Percentiles rank a stretch among this genome's conserved stretches.
These are phyloP conservation scores for Aquilaria sinensis DNA, from an alignment of 345 rosid genomes.

Conservation along the genomic window DNA sequence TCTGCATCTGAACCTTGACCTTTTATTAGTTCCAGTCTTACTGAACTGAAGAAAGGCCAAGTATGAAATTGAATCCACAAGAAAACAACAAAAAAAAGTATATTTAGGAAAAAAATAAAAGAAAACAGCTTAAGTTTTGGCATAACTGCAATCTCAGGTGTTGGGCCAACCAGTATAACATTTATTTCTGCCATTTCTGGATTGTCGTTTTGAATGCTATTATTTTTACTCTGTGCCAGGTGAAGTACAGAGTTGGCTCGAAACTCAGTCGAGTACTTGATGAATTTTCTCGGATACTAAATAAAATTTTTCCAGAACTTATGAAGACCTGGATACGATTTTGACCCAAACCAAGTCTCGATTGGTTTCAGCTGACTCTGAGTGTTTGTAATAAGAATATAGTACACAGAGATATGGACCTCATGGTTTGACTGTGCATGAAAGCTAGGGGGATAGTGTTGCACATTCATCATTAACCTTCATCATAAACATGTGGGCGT, in stretches of 20 bases:
- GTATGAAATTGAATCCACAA: too few relatives aligned
- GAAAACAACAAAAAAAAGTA: too few relatives aligned
- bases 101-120: too few relatives aligned
- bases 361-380: conserved; percentile 52
- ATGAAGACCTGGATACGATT: conserved; percentile 48
- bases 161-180: too few relatives aligned
- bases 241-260: conserved; percentile 50
- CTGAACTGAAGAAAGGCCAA: too few relatives aligned
- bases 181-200: too few relatives aligned
- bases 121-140: too few relatives aligned
- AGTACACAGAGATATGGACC: conserved; percentile 2
- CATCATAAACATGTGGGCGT: neutral
- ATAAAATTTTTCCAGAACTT: conserved; percentile 47
- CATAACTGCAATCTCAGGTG: too few relatives aligned
- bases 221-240: conserved; percentile 24
- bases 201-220: too few relatives aligned
- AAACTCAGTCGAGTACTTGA: conserved; percentile 48
- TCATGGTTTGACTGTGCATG: neutral
- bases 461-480: neutral
- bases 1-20: too few relatives aligned
- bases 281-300: conserved; percentile 32
- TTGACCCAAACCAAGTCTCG: conserved; percentile 36
- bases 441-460: too few relatives aligned
- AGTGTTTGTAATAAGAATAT: conserved; percentile 17
- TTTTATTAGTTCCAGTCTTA: too few relatives aligned